Percentiles rank a stretch among this genome's conserved stretches.
Conservation (phyloP, 768 basidiomycete genomes). For the Boletus pseudo-olivaceus region DNA sequence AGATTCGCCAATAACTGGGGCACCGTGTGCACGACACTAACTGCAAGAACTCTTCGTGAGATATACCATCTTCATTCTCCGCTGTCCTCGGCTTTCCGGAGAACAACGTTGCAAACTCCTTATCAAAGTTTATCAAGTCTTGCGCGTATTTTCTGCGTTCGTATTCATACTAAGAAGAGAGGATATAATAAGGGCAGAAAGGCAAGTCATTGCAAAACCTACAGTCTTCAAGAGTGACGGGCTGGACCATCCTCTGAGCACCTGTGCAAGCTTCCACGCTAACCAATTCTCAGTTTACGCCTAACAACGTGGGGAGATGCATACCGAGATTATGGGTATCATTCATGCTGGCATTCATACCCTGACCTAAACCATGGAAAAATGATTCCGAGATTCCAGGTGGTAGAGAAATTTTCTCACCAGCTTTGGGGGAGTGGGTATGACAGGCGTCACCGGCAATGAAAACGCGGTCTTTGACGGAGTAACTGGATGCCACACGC, state of each 20-base stretch:
- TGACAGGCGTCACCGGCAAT: slow-evolving; percentile 77
- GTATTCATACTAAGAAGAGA: slow-evolving; percentile 53
- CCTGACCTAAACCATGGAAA: slow-evolving; percentile 48
- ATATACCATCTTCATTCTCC: slow-evolving; percentile 33
- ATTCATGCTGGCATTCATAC: slow-evolving; percentile 76
- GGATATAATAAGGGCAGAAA: background rate
- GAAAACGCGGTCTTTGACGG: slow-evolving; percentile 61
- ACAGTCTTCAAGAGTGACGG: slow-evolving; percentile 40
- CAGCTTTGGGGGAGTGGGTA: slow-evolving; percentile 65
- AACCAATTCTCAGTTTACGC: slow-evolving; percentile 45
- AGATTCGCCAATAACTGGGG: background rate
- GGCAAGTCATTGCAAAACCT: slow-evolving; percentile 4
- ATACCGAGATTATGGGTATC: slow-evolving; percentile 68
- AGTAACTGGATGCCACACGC: slow-evolving; percentile 64
- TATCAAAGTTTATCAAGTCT: slow-evolving; percentile 72
- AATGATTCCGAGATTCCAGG: background rate
- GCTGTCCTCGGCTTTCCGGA: slow-evolving; percentile 60
- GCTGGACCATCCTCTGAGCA: slow-evolving; percentile 40
- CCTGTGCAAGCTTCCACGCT: slow-evolving; percentile 49
- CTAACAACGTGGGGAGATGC: slow-evolving; percentile 12
- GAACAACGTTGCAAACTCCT: slow-evolving; percentile 60
- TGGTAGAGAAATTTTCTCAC: slow-evolving; percentile 26
- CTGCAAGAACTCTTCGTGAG: slow-evolving; percentile 36
- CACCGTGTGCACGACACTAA: slow-evolving; percentile 6
- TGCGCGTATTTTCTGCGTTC: slow-evolving; percentile 68